Evolutionary conservation across 805 yeast species (phyloP).

Genomic region (Zygotorulaspora florentina): DNA sequence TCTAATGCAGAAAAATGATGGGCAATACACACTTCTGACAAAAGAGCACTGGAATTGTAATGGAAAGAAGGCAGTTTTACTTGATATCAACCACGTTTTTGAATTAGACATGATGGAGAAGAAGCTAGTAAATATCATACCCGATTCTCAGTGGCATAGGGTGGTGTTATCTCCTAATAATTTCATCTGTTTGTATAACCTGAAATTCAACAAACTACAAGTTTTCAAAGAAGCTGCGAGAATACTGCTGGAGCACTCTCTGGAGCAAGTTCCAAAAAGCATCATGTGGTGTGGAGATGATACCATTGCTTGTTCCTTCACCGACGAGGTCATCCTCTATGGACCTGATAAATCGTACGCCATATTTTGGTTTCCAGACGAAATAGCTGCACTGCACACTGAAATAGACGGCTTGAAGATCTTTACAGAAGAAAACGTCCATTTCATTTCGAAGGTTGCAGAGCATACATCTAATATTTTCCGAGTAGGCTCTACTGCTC

Average conservation of each 20-base stretch:
- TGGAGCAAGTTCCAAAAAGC: slow-evolving; percentile 39
- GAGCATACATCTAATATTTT: slow-evolving; percentile 56
- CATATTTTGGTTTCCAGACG: slow-evolving; percentile 47
- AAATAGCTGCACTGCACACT: slow-evolving; percentile 43
- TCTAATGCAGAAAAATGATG: slow-evolving; percentile 17
- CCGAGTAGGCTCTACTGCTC: slow-evolving; percentile 76
- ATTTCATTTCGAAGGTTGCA: slow-evolving; percentile 62
- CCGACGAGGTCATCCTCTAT: slow-evolving; percentile 61
- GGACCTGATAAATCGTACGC: slow-evolving; percentile 58
- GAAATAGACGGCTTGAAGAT: slow-evolving; percentile 69
- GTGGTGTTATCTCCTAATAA: slow-evolving; percentile 25
- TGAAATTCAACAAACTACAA: slow-evolving; percentile 40
- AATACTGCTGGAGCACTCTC: slow-evolving; percentile 24
- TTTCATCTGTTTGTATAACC: slow-evolving; percentile 48
- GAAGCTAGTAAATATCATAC: slow-evolving; percentile 5
- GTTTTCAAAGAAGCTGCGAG: slow-evolving; percentile 40
- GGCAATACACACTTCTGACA: slow-evolving; percentile 24
- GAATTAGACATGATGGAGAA: slow-evolving; percentile 10
- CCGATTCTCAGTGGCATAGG: slow-evolving; percentile 28
- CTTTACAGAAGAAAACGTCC: slow-evolving; percentile 53
- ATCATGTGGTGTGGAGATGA: slow-evolving; percentile 85
- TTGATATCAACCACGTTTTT: slow-evolving; percentile 25
- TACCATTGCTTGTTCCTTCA: slow-evolving; percentile 57
- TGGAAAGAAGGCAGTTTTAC: slow-evolving; percentile 16
- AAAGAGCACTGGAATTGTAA: slow-evolving; percentile 31